phyloP scores from a whole-genome alignment of 768 basidiomycete species.

The Serendipita sp. region DNA sequence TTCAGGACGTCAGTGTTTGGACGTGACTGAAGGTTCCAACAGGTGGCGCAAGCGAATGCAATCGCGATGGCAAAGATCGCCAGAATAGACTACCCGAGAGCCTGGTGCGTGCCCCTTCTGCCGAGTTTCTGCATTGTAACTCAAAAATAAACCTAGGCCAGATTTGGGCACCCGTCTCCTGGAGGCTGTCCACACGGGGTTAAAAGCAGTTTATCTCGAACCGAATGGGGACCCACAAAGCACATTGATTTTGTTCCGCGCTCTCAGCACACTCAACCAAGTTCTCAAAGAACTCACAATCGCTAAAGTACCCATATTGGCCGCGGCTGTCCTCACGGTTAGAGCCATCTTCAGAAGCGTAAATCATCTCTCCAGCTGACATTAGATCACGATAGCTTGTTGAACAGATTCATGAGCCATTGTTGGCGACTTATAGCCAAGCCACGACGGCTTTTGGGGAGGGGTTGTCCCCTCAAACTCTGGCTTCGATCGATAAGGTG shows the following conservation, averaged over 20 bases:
- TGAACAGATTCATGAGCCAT: constrained; percentile 33
- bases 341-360: neutral
- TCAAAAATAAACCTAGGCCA: constrained; percentile 31
- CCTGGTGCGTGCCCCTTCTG: constrained; percentile 36
- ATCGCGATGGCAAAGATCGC: constrained; percentile 62
- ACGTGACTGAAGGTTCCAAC: neutral
- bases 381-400: constrained; percentile 29
- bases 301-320: constrained; percentile 42
- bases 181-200: constrained; percentile 34
- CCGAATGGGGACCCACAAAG: constrained; percentile 28
- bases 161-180: constrained; percentile 40
- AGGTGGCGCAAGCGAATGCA: constrained; percentile 72
- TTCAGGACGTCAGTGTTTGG: neutral
- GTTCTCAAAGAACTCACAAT: constrained; percentile 55
- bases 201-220: constrained; percentile 35
- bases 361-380: neutral
- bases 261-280: constrained; percentile 46
- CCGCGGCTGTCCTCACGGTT: neutral
- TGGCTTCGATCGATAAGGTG: constrained; percentile 25
- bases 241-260: constrained; percentile 39
- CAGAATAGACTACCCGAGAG: constrained; percentile 55
- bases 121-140: constrained; percentile 7
- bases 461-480: constrained; percentile 21
- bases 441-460: constrained; percentile 28
- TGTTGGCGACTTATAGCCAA: constrained; percentile 47